Percentiles rank a stretch among this genome's conserved stretches.
Conservation (phyloP, 148 eudicot species). For the Diospyros lotus region DNA sequence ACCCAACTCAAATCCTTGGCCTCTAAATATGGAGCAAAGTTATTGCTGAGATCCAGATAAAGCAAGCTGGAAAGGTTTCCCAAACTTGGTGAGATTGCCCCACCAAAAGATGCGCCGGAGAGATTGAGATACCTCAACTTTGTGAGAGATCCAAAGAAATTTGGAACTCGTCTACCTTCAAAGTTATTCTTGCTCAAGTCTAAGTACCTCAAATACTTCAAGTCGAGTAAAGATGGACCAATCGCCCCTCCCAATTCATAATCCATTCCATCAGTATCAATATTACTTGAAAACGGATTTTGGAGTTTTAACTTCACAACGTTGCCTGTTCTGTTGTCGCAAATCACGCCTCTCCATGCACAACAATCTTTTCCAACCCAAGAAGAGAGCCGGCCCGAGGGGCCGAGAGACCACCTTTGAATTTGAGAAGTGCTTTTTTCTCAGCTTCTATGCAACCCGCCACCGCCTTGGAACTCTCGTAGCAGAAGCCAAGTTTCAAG, state of each 20-base stretch:
- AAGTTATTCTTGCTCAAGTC: slow-evolving; percentile 8
- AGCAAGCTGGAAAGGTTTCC: no score
- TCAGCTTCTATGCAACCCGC: slow-evolving; percentile 8
- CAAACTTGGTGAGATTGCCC: no score
- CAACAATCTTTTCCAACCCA: slow-evolving; percentile 15
- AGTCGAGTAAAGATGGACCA: slow-evolving; percentile 10
- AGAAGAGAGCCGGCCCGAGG: slow-evolving; percentile 7
- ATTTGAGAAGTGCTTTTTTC: slow-evolving; percentile 15
- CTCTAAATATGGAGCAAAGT: no score
- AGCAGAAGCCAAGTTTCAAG: background rate
- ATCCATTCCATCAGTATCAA: background rate
- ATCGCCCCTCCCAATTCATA: slow-evolving; percentile 1
- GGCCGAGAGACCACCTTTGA: slow-evolving; percentile 10
- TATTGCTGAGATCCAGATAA: no score
- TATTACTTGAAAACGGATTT: slow-evolving; percentile 4
- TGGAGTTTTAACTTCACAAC: slow-evolving; percentile 4
- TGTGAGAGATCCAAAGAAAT: slow-evolving; percentile 3
- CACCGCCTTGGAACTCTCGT: background rate
- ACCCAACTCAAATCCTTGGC: no score
- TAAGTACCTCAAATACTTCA: slow-evolving; percentile 5
- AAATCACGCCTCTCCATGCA: slow-evolving; percentile 12
- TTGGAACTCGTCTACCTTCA: background rate
- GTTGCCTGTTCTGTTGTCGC: slow-evolving; percentile 1
- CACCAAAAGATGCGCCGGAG: no score
- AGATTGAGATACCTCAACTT: no score